A percentile compares a stretch with the other conserved stretches of the same genome.
Conservation (phyloP, 257 asterid species). For the Oldenlandia corymbosa region DNA sequence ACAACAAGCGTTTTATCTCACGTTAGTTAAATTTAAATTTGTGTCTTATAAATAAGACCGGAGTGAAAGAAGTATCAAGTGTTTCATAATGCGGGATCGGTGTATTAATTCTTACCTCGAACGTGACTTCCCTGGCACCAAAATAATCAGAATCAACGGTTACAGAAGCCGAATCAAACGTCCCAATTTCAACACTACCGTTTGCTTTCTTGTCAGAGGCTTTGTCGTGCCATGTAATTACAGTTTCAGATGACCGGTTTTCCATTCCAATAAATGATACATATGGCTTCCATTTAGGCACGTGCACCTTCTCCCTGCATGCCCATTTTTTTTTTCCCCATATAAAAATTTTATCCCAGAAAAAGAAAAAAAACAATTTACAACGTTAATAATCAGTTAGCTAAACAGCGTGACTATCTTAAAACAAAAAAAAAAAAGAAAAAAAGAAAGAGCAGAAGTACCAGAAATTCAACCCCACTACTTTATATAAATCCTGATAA, state of each 20-base stretch:
- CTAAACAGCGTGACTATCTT: too few relatives aligned
- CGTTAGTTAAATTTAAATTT: too few relatives aligned
- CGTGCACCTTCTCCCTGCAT: conserved; percentile 59
- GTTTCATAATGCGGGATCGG: too few relatives aligned
- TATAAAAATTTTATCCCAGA: too few relatives aligned
- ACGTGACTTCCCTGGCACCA: conserved; percentile 65
- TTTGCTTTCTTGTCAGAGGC: conserved; percentile 44
- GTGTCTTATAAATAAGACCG: too few relatives aligned
- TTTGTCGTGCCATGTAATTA: conserved; percentile 68
- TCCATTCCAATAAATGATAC: conserved; percentile 61
- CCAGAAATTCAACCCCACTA: conserved; percentile 3
- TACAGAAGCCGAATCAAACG: conserved; percentile 62
- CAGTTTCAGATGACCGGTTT: conserved; percentile 25
- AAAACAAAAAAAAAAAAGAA: neutral
- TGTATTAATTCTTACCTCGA: conserved; percentile 35
- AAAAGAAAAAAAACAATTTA: too few relatives aligned
- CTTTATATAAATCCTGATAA: neutral
- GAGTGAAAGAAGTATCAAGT: too few relatives aligned
- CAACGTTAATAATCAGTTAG: too few relatives aligned
- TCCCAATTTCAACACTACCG: conserved; percentile 52
- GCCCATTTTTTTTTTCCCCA: too few relatives aligned
- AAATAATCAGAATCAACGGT: conserved; percentile 64
- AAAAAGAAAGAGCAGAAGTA: too few relatives aligned
- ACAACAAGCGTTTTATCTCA: too few relatives aligned
- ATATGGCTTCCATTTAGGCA: conserved; percentile 61